Base-by-base conservation (phyloP, 768 basidiomycete species). In the Russula compacta region DNA sequence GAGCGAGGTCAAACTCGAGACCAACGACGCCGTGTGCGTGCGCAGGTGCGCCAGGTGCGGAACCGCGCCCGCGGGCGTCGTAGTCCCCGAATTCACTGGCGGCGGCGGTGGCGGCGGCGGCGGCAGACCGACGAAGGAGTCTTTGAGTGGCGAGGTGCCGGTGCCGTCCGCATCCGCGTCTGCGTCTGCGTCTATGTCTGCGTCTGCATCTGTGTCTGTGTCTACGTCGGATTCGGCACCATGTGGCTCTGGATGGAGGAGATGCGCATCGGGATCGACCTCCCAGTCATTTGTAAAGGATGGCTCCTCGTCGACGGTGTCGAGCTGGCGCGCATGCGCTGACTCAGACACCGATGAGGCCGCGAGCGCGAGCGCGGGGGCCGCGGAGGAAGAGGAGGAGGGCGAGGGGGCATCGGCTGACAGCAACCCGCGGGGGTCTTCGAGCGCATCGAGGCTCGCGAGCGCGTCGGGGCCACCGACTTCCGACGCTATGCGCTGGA, bases 381-480 rank as follows among this genome's bases (percentile, higher is more conserved):
- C 69, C n/a, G 69, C 68, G 44, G 71, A 12, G 4, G 51, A 71
- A 17, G 71, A 61, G 9, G 64, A 47, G 21, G 74, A 72, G 24
- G 69, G 64, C 42, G 69, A 60, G 15, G 55, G 57, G n/a, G 71
- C 71, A 50, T 83, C 80, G 19, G 73, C 79, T 14, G 73, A 71
- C 21, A 81, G 71, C 59, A 79, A 78, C 10, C 77, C 76, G 46
- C 51, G 43, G 21, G 79, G 66, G 38, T 72, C 70, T 24, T 79
- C 76, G 24, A 93, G 75, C 59, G 79, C 83, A 15, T 92, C 88
- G 55, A 93, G 74, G 65, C 79, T 77, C 11, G 83, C 82, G 10
- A 94, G 76, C 10, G 82, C 83, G 42, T 92, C 90, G 42, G 75
- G 80, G 19, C 91, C 91, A 42, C 87, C 87, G 17, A 89, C 81